phyloP scores from a whole-genome alignment of 805 yeast species.

The Metschnikowia similis region DNA sequence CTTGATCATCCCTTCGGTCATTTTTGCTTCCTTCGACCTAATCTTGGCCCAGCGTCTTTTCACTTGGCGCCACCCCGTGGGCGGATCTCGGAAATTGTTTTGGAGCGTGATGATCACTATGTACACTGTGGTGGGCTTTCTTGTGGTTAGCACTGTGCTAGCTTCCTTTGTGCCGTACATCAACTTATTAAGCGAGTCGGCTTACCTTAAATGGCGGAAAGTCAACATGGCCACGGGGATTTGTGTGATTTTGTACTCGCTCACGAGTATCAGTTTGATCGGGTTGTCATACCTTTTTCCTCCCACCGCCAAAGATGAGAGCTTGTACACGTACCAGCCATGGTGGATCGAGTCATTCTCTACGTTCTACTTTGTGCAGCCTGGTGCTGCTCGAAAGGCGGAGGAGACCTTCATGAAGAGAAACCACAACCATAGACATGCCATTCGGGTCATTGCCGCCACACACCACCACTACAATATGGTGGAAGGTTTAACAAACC shows the following conservation, averaged over 20 bases:
- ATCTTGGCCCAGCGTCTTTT: constrained; percentile 22
- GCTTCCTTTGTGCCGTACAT: constrained; percentile 19
- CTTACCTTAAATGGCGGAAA: constrained; percentile 20
- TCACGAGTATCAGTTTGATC: constrained; percentile 48
- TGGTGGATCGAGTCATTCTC: constrained; percentile 71
- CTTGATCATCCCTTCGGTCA: constrained; percentile 16
- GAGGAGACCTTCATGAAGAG: constrained; percentile 43
- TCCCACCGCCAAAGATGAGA: constrained; percentile 49
- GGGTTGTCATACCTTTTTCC: constrained; percentile 49
- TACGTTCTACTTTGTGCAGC: constrained; percentile 55
- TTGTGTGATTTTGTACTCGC: constrained; percentile 43
- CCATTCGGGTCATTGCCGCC: constrained; percentile 59
- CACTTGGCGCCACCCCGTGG: constrained; percentile 26
- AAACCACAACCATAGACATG: constrained; percentile 46
- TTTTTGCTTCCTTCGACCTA: constrained; percentile 18
- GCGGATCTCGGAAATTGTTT: constrained; percentile 20
- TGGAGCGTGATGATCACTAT: constrained; percentile 18
- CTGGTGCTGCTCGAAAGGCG: constrained; percentile 48
- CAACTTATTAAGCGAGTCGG: constrained; percentile 9
- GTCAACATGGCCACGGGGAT: constrained; percentile 30
- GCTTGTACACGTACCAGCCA: constrained; percentile 62
- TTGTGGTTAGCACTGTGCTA: constrained; percentile 16
- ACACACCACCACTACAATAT: constrained; percentile 39
- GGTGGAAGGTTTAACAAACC: constrained; percentile 38
- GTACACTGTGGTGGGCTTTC: constrained; percentile 15